These are phyloP conservation scores for Nasturtium officinale DNA, from an alignment of 345 rosid species.

Conservation along the genomic window DNA sequence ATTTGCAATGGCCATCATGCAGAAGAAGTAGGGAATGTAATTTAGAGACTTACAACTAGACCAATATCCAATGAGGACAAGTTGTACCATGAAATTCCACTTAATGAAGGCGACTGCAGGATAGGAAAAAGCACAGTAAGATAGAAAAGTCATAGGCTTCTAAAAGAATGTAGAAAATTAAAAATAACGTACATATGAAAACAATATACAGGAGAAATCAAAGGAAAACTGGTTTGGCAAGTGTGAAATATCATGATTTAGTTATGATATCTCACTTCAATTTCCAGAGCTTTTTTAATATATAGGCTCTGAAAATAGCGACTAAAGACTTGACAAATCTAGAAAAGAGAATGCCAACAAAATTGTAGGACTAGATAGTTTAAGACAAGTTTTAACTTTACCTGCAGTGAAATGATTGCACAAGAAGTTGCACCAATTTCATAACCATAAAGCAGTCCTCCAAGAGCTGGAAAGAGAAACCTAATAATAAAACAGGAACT, in stretches of 20 bases:
- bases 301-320: not conserved
- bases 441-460: conserved; percentile 86
- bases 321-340: not conserved
- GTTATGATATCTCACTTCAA: conserved; percentile 8
- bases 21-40: conserved; percentile 12
- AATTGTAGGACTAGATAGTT: conserved; percentile 5
- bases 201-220: not conserved
- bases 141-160: conserved; percentile 8
- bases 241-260: conserved; percentile 7
- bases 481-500: conserved; percentile 50
- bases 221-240: not conserved
- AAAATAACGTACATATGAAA: not conserved
- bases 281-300: not conserved
- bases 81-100: conserved; percentile 86
- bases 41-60: conserved; percentile 68
- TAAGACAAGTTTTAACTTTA: conserved; percentile 33
- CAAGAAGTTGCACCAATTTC: conserved; percentile 97
- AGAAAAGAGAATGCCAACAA: not conserved
- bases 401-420: conserved; percentile 78
- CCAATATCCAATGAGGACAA: conserved; percentile 81
- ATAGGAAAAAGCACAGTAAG: conserved; percentile 28
- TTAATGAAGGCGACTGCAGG: conserved; percentile 72
- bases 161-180: not conserved
- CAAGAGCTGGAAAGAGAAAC: conserved; percentile 94
- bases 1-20: not conserved